Conservation (phyloP, 257 asterid species). For the Solanum acaule region DNA sequence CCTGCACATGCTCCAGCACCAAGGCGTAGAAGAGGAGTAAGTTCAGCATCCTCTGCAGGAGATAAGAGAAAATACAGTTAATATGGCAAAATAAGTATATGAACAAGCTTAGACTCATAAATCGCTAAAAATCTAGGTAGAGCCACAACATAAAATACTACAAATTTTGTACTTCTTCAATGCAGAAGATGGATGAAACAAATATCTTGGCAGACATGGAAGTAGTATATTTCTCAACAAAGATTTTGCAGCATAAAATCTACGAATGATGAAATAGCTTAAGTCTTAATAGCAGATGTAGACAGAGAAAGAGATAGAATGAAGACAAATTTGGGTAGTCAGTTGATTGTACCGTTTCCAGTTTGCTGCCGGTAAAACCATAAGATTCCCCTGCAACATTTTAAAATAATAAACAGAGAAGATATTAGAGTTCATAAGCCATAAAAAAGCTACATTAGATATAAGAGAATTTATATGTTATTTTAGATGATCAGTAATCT, state of each 20-base stretch:
- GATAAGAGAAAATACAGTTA: neutral
- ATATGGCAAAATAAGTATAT: neutral
- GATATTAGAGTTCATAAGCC: neutral
- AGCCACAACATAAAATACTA: neutral
- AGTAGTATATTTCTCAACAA: neutral
- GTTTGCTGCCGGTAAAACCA: conserved; percentile 58
- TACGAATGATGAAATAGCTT: neutral
- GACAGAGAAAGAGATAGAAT: neutral
- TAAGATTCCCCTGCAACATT: conserved; percentile 65
- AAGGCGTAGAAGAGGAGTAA: conserved; percentile 80
- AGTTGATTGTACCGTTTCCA: conserved; percentile 56
- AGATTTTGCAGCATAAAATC: neutral
- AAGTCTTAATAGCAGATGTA: neutral
- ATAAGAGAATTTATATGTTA: neutral
- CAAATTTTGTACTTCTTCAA: neutral
- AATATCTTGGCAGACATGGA: neutral
- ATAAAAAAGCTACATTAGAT: neutral
- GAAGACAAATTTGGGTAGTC: neutral
- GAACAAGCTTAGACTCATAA: neutral
- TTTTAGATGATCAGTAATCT: neutral
- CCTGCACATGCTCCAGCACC: conserved; percentile 99
- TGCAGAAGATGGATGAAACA: neutral
- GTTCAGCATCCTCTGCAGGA: conserved; percentile 70
- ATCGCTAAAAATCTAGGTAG: neutral
- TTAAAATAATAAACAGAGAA: conserved; percentile 4